phyloP scores from a whole-genome alignment of 495 filamentous ascomycete genomes.

The Xylaria sp. region DNA sequence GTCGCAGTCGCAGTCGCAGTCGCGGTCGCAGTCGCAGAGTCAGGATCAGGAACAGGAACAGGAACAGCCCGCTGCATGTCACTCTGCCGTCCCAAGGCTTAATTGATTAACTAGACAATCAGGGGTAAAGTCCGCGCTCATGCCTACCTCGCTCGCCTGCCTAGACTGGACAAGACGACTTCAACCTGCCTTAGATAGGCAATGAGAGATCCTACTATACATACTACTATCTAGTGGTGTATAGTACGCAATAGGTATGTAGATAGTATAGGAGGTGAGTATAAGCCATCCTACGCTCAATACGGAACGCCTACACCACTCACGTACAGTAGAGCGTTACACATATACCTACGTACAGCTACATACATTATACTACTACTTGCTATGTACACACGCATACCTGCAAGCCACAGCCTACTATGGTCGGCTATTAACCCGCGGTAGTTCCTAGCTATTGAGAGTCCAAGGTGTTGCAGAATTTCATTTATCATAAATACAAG shows the following conservation, averaged over 20 bases:
- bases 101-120: neutral
- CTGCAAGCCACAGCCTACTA: neutral
- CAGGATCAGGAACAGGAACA: neutral
- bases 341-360: neutral
- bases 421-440: neutral
- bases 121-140: conserved; percentile 16
- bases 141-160: neutral
- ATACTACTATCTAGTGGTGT: too few species aligned
- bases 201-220: neutral
- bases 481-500: too few species aligned
- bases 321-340: neutral
- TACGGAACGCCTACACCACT: neutral
- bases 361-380: too few species aligned
- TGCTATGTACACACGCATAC: too few species aligned
- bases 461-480: neutral
- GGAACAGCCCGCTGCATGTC: conserved; percentile 11
- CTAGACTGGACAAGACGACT: neutral
- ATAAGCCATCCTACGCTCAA: too few species aligned
- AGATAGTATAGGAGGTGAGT: too few species aligned
- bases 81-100: conserved; percentile 13
- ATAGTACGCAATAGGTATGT: too few species aligned
- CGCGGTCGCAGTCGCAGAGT: conserved; percentile 1
- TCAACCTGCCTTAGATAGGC: neutral
- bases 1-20: too few species aligned
- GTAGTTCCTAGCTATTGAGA: neutral